These are phyloP conservation scores for Emergomyces orientalis DNA, from an alignment of 2,329 filamentous ascomycete genomes.

Conservation along the genomic window DNA sequence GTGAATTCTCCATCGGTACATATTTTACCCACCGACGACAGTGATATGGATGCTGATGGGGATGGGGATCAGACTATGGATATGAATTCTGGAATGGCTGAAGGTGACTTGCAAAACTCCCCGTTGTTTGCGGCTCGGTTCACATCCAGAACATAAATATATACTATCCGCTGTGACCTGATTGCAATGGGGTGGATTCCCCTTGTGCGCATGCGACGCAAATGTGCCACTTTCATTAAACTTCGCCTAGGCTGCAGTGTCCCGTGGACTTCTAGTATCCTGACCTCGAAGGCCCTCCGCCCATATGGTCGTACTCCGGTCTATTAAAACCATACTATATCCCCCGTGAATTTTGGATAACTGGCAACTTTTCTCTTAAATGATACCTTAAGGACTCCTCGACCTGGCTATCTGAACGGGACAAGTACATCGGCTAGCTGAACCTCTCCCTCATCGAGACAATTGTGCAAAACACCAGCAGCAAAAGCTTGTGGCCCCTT, in stretches of 20 bases:
- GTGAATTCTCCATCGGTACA: conserved; percentile 31
- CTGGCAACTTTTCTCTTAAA: background rate
- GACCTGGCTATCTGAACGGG: background rate
- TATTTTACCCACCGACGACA: conserved; percentile 7
- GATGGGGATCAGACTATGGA: background rate
- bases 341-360: background rate
- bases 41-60: conserved; percentile 3
- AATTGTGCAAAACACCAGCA: background rate
- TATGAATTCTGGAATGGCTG: background rate
- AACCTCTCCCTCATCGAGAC: background rate
- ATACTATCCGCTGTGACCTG: background rate
- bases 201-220: background rate
- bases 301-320: background rate
- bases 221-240: background rate
- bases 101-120: conserved; percentile 10
- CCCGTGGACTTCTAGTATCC: background rate
- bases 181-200: background rate
- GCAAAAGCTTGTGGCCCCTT: background rate
- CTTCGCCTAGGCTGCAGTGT: background rate
- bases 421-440: background rate
- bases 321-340: background rate
- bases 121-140: conserved; percentile 10
- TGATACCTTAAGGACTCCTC: background rate
- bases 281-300: background rate
- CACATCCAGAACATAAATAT: background rate